Conservation (phyloP, 1,284 basidiomycete species). For the Malassezia restricta region DNA sequence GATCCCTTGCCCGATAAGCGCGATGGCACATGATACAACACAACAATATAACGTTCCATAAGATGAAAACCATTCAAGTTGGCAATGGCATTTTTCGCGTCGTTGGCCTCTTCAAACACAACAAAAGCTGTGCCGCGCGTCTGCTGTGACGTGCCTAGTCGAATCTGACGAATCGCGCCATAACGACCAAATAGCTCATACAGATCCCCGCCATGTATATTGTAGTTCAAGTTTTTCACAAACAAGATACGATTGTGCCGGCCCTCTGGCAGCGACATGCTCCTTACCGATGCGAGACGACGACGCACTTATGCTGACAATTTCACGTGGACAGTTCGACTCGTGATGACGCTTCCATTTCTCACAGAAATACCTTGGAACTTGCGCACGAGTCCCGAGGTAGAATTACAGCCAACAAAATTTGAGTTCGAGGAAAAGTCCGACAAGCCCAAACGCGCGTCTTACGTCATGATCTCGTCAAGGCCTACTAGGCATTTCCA, state of each 20-base stretch:
- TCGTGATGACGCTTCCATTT: too few species aligned
- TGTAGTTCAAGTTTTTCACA: slow-evolving; percentile 71
- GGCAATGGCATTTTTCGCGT: slow-evolving; percentile 77
- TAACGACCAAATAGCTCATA: slow-evolving; percentile 97
- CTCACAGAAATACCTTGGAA: too few species aligned
- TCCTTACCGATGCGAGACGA: not conserved
- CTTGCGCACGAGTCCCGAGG: not conserved
- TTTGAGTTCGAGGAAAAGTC: not conserved
- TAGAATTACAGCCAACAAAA: not conserved
- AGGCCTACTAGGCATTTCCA: too few species aligned
- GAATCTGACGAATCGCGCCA: slow-evolving; percentile 87
- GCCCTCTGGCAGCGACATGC: slow-evolving; percentile 3
- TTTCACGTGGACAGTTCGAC: too few species aligned
- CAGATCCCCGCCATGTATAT: slow-evolving; percentile 66
- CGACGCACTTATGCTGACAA: not conserved
- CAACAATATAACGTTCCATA: slow-evolving; percentile 86
- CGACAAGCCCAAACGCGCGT: not conserved
- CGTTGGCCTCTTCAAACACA: slow-evolving; percentile 48
- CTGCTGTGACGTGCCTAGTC: slow-evolving; percentile 78
- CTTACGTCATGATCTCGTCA: too few species aligned
- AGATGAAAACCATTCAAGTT: slow-evolving; percentile 96
- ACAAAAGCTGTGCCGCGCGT: slow-evolving; percentile 93
- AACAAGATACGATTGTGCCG: slow-evolving; percentile 35
- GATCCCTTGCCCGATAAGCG: slow-evolving; percentile 82
- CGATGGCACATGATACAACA: slow-evolving; percentile 91